Evolutionary conservation across 768 basidiomycete genomes (phyloP).

Genomic region (Chalciporus piperatus): DNA sequence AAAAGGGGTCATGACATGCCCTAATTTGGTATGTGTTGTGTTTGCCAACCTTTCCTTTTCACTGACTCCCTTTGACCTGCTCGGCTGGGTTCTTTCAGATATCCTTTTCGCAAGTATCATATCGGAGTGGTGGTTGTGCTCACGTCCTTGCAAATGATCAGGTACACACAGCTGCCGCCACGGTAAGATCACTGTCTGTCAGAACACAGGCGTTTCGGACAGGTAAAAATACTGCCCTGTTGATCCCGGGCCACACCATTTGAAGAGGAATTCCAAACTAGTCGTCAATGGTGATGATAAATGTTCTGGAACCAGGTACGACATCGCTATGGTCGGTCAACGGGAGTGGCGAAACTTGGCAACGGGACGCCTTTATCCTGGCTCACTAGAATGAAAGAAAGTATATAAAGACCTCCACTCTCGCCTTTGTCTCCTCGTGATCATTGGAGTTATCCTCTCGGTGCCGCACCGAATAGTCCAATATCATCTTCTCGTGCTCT

Average conservation of each 20-base stretch:
- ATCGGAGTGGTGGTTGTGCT: background rate
- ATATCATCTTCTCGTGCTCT: background rate
- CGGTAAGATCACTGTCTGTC: background rate
- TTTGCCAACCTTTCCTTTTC: constrained; percentile 8
- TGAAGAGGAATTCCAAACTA: constrained; percentile 8
- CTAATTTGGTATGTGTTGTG: constrained; percentile 12
- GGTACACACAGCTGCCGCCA: background rate
- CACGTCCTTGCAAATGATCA: background rate
- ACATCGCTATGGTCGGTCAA: background rate
- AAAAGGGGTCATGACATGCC: background rate
- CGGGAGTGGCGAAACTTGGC: background rate
- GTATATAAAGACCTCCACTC: background rate
- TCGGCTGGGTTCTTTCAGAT: background rate
- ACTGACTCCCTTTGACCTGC: constrained; percentile 1
- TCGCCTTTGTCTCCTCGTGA: constrained; percentile 1
- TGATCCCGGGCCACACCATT: background rate
- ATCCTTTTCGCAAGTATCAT: background rate
- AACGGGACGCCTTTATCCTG: constrained; percentile 1
- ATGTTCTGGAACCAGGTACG: background rate
- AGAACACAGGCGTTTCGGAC: background rate
- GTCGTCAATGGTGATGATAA: background rate
- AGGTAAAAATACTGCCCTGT: background rate
- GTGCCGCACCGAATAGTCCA: background rate
- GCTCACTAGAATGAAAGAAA: background rate
- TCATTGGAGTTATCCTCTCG: background rate